These are phyloP conservation scores for Oryza rufipogon DNA, from an alignment of 176 grass and related monocot species.

Conservation along the genomic window DNA sequence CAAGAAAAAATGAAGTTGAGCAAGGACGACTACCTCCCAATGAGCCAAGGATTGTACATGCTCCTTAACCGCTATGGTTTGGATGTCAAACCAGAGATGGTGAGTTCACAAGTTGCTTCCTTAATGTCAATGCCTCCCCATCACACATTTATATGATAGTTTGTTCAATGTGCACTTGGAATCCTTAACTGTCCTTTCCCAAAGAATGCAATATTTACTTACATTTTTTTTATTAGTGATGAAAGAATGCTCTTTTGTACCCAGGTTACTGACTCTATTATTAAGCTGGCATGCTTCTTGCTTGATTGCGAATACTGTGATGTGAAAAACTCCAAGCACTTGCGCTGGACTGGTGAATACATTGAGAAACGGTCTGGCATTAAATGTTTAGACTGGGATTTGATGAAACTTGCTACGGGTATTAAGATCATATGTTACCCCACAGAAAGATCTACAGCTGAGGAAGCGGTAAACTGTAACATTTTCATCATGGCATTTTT, in stretches of 20 bases:
- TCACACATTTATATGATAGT: neutral
- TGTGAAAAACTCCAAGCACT: neutral
- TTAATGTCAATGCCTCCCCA: neutral
- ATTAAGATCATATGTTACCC: constrained; percentile 16
- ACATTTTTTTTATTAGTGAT: neutral
- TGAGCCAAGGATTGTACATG: neutral
- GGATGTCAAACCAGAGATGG: constrained; percentile 27
- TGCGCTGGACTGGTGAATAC: neutral
- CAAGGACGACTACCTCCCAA: neutral
- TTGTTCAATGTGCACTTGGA: neutral
- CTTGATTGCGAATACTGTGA: neutral
- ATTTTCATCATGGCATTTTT: neutral
- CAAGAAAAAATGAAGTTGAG: constrained; percentile 21
- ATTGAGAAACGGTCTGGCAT: constrained; percentile 28
- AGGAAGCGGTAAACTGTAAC: constrained; percentile 7
- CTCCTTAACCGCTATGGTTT: neutral
- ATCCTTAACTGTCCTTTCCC: neutral
- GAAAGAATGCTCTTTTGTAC: constrained; percentile 1
- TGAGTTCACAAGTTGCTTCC: constrained; percentile 16
- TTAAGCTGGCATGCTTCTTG: constrained; percentile 11
- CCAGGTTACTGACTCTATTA: neutral
- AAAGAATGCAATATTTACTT: constrained; percentile 5
- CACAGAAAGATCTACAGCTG: neutral
- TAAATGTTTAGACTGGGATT: neutral
- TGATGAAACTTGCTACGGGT: neutral